phyloP scores from a whole-genome alignment of 352 stramenopile genomes.

The Pythium dissimile region DNA sequence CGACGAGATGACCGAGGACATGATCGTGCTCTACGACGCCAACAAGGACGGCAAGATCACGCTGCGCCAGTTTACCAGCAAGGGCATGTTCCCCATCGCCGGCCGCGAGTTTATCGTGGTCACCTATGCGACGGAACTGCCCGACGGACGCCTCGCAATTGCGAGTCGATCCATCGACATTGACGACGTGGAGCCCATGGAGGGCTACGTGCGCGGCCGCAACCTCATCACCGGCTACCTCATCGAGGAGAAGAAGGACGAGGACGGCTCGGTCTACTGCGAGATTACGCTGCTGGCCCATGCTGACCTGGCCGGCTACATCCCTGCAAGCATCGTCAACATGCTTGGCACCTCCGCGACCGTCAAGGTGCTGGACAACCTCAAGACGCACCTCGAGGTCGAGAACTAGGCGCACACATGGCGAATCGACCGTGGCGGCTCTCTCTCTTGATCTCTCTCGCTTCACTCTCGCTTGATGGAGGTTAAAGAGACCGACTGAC shows the following conservation, averaged over 20 bases:
- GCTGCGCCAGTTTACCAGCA: constrained; percentile 73
- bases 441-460: too few species aligned
- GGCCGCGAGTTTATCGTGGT: constrained; percentile 74
- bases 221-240: constrained; percentile 80
- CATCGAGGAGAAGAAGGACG: constrained; percentile 53
- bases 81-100: constrained; percentile 73
- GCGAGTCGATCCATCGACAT: constrained; percentile 63
- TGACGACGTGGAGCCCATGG: constrained; percentile 36
- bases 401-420: too few species aligned
- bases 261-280: constrained; percentile 48
- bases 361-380: constrained; percentile 72
- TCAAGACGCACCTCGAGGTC: constrained; percentile 45
- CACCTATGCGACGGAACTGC: constrained; percentile 47
- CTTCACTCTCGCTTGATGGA: too few species aligned
- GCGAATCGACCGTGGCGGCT: too few species aligned
- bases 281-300: constrained; percentile 75
- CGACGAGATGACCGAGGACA: constrained; percentile 77
- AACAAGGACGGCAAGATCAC: constrained; percentile 53
- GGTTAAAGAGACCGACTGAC: neutral
- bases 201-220: constrained; percentile 61
- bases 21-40: constrained; percentile 49
- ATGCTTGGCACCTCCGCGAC: constrained; percentile 84
- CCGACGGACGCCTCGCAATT: constrained; percentile 56
- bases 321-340: constrained; percentile 77
- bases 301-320: constrained; percentile 74